Evolutionary conservation across 2,329 filamentous ascomycete genomes (phyloP).

Genomic region (Sarocladium kiliense): DNA sequence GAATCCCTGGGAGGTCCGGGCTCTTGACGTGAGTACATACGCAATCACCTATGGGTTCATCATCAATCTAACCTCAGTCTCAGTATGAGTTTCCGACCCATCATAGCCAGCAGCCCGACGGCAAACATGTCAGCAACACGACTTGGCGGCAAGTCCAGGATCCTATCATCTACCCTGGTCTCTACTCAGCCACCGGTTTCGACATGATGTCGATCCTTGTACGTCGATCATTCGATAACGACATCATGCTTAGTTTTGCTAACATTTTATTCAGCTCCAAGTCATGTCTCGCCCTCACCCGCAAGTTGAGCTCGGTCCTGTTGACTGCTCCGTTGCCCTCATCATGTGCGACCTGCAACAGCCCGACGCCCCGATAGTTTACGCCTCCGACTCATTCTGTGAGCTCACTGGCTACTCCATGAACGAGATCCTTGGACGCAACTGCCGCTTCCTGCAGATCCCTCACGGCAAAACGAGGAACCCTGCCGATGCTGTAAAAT

Average conservation of each 20-base stretch:
- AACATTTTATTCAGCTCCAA: constrained; percentile 36
- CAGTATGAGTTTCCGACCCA: constrained; percentile 2
- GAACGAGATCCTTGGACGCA: constrained; percentile 69
- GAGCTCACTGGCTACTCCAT: constrained; percentile 73
- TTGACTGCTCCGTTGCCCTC: constrained; percentile 80
- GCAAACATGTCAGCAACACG: constrained; percentile 2
- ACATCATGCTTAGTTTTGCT: constrained; percentile 1
- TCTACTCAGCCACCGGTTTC: constrained; percentile 50
- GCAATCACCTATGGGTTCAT: neutral
- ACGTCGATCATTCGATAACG: constrained; percentile 17
- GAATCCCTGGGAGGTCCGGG: constrained; percentile 30
- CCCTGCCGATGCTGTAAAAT: constrained; percentile 10
- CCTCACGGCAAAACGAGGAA: constrained; percentile 48
- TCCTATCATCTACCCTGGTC: constrained; percentile 48
- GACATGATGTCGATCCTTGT: constrained; percentile 54
- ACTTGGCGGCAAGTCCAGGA: constrained; percentile 30
- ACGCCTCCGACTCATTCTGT: constrained; percentile 76
- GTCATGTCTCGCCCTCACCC: constrained; percentile 68
- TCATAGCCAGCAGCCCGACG: neutral
- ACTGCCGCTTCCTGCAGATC: constrained; percentile 80
- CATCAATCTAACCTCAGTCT: neutral
- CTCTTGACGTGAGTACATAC: constrained; percentile 26
- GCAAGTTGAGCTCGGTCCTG: constrained; percentile 71
- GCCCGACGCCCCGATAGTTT: constrained; percentile 75
- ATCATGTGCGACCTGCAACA: constrained; percentile 73